phyloP scores from a whole-genome alignment of 1,284 basidiomycete species.

The Cryptococcus floricola region DNA sequence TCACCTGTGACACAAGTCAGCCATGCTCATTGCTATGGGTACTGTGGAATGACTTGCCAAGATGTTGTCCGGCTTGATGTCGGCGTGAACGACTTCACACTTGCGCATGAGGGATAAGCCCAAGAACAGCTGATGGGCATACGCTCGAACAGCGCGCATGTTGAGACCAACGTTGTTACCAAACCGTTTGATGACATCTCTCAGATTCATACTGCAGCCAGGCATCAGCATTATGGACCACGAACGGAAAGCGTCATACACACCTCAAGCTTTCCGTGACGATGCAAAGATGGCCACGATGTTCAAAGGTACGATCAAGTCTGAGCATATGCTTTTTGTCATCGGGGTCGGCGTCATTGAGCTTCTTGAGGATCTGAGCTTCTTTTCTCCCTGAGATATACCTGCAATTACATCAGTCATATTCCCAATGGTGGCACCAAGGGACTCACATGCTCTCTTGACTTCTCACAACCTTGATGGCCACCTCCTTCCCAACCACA shows the following conservation, averaged over 20 bases:
- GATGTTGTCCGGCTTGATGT: constrained; percentile 97
- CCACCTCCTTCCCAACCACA: constrained; percentile 69
- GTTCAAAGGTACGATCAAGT: constrained; percentile 89
- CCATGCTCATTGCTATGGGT: background rate
- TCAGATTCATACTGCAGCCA: constrained; percentile 80
- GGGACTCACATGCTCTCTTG: constrained; percentile 89
- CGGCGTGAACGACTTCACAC: constrained; percentile 91
- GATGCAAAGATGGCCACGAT: constrained; percentile 91
- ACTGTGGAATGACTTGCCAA: constrained; percentile 56
- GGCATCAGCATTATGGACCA: constrained; percentile 8
- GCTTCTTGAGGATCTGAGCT: constrained; percentile 77
- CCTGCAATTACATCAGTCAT: constrained; percentile 53
- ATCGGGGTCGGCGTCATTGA: constrained; percentile 84
- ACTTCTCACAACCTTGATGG: constrained; percentile 93
- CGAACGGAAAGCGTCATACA: constrained; percentile 21
- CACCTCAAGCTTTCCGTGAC: constrained; percentile 94
- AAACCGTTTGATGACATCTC: constrained; percentile 97
- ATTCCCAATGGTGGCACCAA: background rate
- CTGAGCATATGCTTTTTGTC: constrained; percentile 95
- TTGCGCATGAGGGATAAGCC: constrained; percentile 80
- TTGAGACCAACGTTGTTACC: constrained; percentile 97
- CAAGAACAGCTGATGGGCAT: constrained; percentile 93
- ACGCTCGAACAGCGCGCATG: constrained; percentile 92
- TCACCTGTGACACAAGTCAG: constrained; percentile 61
- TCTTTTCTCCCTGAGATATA: constrained; percentile 94